Base-by-base conservation (phyloP, 2,329 filamentous ascomycete genomes). In the Calonectria henricotiae region DNA sequence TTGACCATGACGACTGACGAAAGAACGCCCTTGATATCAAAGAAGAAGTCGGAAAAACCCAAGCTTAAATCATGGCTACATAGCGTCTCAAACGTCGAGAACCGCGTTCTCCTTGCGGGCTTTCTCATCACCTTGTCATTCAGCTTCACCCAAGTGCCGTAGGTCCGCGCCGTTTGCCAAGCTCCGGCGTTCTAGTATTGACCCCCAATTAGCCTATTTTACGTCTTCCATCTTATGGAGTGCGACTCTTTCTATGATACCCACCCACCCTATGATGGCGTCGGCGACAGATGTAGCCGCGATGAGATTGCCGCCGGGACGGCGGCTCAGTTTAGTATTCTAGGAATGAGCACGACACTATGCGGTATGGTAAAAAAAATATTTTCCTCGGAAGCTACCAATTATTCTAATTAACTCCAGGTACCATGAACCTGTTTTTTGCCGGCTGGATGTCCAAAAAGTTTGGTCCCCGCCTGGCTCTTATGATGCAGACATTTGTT, bases 201-300 rank as follows among this genome's bases (percentile, higher is more conserved):
- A 79, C 41, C 5, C 20, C 32, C 32, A 20, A 5, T 8, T 13
- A 84, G 85, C 4, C 80, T 88, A 5, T 82, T 92, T 54, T 92
- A 92, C 79, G 90, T 91, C 27, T 93, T 94, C 75, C 90, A 90
- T 68, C 78, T 92, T 1, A 93, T 94, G 91, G 90, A 89, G 61
- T 94, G 92, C 80, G 90, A 94, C 65, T 86, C 88, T 62, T 94
- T 90, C 79, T 94, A 93, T 80, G 82, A 85, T 41, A 83, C 83
- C 2, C 88, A 93, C 75, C 85, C 87, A 13, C 85, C 86, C 0
- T 88, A 83, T 61, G 74, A 81, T 11, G 86, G 85, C 1, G 75
- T 79, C 4, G 84, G 84, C 4, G 88, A 91, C 69, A 85, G 88
- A 17, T 94, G 92, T 77, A 85, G 85, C 55, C 85, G 86, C 39